phyloP scores from a whole-genome alignment of 2,329 filamentous ascomycete species.

The Hypoxylon rubiginosum region DNA sequence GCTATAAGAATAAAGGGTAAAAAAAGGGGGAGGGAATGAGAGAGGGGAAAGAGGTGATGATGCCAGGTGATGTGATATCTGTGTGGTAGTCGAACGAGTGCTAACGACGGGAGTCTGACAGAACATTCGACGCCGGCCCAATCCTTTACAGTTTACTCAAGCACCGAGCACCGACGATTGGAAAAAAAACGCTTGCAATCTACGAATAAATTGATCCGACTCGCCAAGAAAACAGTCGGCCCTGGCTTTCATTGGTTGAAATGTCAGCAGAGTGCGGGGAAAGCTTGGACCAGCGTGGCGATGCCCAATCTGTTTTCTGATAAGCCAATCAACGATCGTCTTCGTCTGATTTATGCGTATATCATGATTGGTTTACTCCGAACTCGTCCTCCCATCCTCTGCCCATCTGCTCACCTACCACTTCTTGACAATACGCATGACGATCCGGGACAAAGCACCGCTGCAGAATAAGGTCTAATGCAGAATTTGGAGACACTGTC shows the following conservation, averaged over 20 bases:
- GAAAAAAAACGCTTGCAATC: slow-evolving; percentile 31
- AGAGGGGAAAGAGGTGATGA: slow-evolving; percentile 31
- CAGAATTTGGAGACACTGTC: slow-evolving; percentile 18
- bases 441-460: slow-evolving; percentile 28
- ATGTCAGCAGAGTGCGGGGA: slow-evolving; percentile 33
- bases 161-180: slow-evolving; percentile 20
- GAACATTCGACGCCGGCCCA: slow-evolving; percentile 38
- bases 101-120: slow-evolving; percentile 8
- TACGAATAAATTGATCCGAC: slow-evolving; percentile 35
- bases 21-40: slow-evolving; percentile 3
- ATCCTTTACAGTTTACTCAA: slow-evolving; percentile 28
- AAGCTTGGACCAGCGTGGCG: slow-evolving; percentile 34
- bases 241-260: slow-evolving; percentile 22
- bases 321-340: slow-evolving; percentile 21
- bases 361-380: slow-evolving; percentile 10
- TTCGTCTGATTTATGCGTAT: slow-evolving; percentile 7
- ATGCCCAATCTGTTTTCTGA: slow-evolving; percentile 13
- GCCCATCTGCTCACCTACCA: slow-evolving; percentile 8
- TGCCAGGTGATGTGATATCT: slow-evolving; percentile 41
- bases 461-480: slow-evolving; percentile 6
- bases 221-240: slow-evolving; percentile 23
- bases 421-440: slow-evolving; percentile 19
- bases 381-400: not conserved
- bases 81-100: slow-evolving; percentile 23
- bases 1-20: slow-evolving; percentile 2